phyloP scores from a whole-genome alignment of 2,329 filamentous ascomycete genomes.

The Exophiala sideris region DNA sequence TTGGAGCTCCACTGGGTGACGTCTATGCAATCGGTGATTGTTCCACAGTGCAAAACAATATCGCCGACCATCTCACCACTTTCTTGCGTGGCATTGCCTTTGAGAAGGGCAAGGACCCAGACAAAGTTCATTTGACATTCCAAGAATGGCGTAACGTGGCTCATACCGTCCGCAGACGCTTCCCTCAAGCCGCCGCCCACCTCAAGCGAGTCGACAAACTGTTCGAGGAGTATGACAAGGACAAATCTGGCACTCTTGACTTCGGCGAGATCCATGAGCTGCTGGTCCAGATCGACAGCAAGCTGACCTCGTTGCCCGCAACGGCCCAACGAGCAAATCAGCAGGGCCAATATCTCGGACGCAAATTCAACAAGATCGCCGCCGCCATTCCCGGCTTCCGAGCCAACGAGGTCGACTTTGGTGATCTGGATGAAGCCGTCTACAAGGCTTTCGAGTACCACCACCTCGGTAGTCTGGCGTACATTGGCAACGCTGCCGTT shows the following conservation, averaged over 20 bases:
- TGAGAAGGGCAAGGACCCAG: conserved; percentile 86
- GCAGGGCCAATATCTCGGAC: conserved; percentile 86
- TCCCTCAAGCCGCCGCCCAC: conserved; percentile 85
- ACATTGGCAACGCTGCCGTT: conserved; percentile 92
- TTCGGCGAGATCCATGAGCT: conserved; percentile 89
- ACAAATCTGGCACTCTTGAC: conserved; percentile 88
- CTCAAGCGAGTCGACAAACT: conserved; percentile 85
- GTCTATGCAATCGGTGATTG: conserved; percentile 97
- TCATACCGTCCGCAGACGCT: conserved; percentile 76
- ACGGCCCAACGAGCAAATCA: conserved; percentile 96
- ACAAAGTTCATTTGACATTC: conserved; percentile 83
- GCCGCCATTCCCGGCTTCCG: conserved; percentile 69
- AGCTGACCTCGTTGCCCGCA: conserved; percentile 88
- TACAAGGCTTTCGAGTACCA: conserved; percentile 94
- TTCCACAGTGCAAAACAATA: conserved; percentile 93
- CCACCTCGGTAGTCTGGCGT: conserved; percentile 87
- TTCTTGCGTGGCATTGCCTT: conserved; percentile 88
- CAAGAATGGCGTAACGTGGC: conserved; percentile 84
- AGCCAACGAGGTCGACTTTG: conserved; percentile 78
- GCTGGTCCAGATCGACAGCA: conserved; percentile 86
- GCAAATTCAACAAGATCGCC: conserved; percentile 90
- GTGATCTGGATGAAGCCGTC: conserved; percentile 84
- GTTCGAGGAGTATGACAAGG: conserved; percentile 87
- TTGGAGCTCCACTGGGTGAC: conserved; percentile 84
- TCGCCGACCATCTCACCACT: conserved; percentile 83